Evolutionary conservation across 2,329 filamentous ascomycete species (phyloP).

Genomic region (Aspergillus spinulosporus): DNA sequence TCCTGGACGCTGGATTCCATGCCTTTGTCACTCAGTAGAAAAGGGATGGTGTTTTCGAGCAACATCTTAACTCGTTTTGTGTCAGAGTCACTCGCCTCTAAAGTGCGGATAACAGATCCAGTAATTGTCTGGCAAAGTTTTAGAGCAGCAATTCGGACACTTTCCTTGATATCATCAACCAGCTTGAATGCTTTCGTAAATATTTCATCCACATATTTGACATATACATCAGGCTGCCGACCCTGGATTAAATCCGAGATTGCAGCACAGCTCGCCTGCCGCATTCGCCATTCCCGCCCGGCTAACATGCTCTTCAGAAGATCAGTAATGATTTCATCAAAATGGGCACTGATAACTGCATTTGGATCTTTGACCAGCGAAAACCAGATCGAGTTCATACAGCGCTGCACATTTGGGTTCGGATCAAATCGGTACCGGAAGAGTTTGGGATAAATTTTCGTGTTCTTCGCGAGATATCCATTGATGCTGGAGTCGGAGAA

Average conservation of each 20-base stretch:
- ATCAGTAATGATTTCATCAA: constrained; percentile 86
- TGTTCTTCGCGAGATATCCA: constrained; percentile 72
- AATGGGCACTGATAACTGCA: constrained; percentile 73
- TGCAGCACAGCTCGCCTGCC: constrained; percentile 88
- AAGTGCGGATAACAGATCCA: constrained; percentile 77
- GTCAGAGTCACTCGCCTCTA: constrained; percentile 70
- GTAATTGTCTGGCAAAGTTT: constrained; percentile 81
- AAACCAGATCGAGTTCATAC: constrained; percentile 98
- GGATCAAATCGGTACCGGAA: constrained; percentile 95
- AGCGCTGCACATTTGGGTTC: constrained; percentile 85
- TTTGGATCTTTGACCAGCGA: constrained; percentile 87
- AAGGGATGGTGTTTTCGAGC: constrained; percentile 84
- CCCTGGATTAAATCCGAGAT: constrained; percentile 86
- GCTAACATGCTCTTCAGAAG: constrained; percentile 75
- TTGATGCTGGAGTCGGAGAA: constrained; percentile 76
- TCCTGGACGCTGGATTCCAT: constrained; percentile 87
- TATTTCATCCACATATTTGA: constrained; percentile 78
- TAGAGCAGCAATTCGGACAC: constrained; percentile 77
- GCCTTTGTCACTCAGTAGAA: constrained; percentile 83
- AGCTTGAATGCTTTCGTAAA: constrained; percentile 88
- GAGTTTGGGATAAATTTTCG: constrained; percentile 92
- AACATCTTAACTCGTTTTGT: constrained; percentile 71
- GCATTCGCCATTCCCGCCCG: constrained; percentile 88
- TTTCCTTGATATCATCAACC: constrained; percentile 92
- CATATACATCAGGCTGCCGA: constrained; percentile 72